Conservation (phyloP, 306 rosid genomes). For the Aeschynomene evenia region DNA sequence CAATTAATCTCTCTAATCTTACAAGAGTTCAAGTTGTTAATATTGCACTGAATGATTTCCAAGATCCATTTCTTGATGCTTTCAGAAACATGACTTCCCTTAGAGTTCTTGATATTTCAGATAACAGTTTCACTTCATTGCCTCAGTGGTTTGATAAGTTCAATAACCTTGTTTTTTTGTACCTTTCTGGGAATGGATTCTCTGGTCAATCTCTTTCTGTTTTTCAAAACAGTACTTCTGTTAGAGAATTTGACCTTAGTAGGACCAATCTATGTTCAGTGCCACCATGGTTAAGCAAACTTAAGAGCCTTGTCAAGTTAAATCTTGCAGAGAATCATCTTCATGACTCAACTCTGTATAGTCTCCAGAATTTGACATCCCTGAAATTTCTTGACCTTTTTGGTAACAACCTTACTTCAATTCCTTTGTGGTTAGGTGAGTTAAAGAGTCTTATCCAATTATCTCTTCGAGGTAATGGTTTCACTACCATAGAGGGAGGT, state of each 20-base stretch:
- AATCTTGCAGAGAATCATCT: not conserved
- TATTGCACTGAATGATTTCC: not conserved
- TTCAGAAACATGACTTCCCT: not conserved
- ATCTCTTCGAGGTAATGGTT: not conserved
- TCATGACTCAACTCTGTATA: not conserved
- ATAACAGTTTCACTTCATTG: not conserved
- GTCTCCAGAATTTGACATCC: not conserved
- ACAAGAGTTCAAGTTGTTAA: not conserved
- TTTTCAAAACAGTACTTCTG: not conserved
- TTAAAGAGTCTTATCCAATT: not conserved
- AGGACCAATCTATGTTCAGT: not conserved
- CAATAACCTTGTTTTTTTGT: not conserved
- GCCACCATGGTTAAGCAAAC: not conserved
- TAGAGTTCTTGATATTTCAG: not conserved
- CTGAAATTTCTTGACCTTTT: not conserved
- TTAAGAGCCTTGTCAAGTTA: not conserved
- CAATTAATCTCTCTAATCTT: not conserved
- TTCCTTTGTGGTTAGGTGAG: not conserved
- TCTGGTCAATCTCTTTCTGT: not conserved
- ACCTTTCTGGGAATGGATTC: not conserved
- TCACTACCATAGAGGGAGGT: not conserved
- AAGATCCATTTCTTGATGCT: not conserved
- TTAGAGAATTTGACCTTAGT: not conserved
- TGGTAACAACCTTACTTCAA: not conserved
- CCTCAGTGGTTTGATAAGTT: not conserved